These are phyloP conservation scores for Calocybe gangraenosa DNA, from an alignment of 768 basidiomycete genomes.

Conservation along the genomic window DNA sequence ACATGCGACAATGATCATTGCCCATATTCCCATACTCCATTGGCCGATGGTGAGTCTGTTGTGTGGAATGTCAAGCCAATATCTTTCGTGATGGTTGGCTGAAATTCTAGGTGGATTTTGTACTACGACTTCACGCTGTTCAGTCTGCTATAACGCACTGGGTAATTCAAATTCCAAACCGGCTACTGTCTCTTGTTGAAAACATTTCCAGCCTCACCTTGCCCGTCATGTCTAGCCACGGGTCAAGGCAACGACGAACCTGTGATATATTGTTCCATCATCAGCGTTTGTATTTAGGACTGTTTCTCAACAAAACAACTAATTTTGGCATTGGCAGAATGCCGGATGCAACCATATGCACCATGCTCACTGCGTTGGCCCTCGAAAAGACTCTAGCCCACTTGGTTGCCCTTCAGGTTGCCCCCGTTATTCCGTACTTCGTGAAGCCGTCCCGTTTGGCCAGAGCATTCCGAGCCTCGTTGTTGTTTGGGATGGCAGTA, in stretches of 20 bases:
- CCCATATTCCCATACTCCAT: conserved; percentile 20
- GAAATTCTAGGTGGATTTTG: background rate
- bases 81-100: background rate
- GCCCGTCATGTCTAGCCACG: conserved; percentile 19
- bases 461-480: conserved; percentile 13
- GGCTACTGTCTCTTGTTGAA: background rate
- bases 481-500: conserved; percentile 23
- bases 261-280: conserved; percentile 19
- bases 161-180: conserved; percentile 9
- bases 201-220: conserved; percentile 19
- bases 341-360: conserved; percentile 24
- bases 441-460: conserved; percentile 17
- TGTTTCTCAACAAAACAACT: background rate
- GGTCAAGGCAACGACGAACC: conserved; percentile 8
- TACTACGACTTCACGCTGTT: conserved; percentile 19
- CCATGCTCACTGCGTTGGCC: conserved; percentile 24
- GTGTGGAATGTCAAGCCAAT: background rate
- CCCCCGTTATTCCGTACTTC: conserved; percentile 11
- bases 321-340: conserved; percentile 15
- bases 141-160: conserved; percentile 20
- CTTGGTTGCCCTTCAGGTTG: conserved; percentile 23
- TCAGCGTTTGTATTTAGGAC: conserved; percentile 15
- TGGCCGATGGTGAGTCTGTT: conserved; percentile 7
- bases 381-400: conserved; percentile 1
- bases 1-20: conserved; percentile 17